Conservation (phyloP, 495 filamentous ascomycete genomes). For the Pseudoneurospora amorphoporcata region DNA sequence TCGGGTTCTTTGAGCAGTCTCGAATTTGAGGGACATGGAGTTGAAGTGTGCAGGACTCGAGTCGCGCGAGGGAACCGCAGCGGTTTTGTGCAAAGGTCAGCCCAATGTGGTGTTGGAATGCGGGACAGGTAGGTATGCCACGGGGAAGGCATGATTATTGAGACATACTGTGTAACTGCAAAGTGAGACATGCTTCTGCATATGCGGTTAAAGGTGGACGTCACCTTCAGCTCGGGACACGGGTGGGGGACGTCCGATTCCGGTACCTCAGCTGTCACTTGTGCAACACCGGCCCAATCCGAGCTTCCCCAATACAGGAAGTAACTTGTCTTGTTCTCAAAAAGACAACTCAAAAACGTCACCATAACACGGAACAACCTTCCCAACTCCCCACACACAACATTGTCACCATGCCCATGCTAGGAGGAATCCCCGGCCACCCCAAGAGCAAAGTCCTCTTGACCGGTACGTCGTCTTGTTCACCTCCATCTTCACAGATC, state of each 20-base stretch:
- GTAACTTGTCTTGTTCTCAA: background rate
- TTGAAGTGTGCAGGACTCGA: background rate
- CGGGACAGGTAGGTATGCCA: background rate
- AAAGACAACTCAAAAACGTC: background rate
- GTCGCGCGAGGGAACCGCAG: background rate
- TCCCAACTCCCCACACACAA: background rate
- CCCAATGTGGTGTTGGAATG: background rate
- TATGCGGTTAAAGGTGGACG: background rate
- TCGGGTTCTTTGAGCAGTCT: background rate
- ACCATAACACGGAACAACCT: background rate
- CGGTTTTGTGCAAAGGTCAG: background rate
- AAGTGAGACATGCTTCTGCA: background rate
- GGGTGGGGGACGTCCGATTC: background rate
- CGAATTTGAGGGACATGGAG: too few species aligned
- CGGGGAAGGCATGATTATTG: background rate
- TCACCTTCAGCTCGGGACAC: background rate
- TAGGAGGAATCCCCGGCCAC: background rate
- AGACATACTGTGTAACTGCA: background rate
- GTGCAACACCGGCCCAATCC: background rate
- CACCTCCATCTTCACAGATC: background rate
- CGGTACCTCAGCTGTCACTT: background rate
- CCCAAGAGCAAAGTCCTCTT: conserved; percentile 18
- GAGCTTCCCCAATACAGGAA: background rate
- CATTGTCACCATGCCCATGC: background rate
- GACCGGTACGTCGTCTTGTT: conserved; percentile 22